These are phyloP conservation scores for Neurospora hispaniola DNA, from an alignment of 495 filamentous ascomycete species.

Conservation along the genomic window DNA sequence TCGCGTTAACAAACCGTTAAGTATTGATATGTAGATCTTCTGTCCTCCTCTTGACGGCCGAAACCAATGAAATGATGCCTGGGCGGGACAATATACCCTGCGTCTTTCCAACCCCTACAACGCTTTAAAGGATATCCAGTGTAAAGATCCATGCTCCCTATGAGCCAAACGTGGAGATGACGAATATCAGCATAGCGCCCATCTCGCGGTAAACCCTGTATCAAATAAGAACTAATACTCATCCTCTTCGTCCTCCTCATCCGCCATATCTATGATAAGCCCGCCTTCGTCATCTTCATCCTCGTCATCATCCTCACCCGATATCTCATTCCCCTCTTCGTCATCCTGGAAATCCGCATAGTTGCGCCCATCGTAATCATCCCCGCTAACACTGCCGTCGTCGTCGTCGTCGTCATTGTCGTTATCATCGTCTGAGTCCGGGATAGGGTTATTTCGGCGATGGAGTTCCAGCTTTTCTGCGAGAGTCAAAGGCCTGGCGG, in stretches of 20 bases:
- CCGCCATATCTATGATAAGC: neutral
- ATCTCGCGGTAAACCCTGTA: neutral
- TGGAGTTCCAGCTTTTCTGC: slow-evolving; percentile 11
- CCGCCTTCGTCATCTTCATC: neutral
- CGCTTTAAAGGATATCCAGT: neutral
- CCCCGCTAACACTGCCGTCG: slow-evolving; percentile 3
- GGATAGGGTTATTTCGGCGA: neutral
- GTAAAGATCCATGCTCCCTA: neutral
- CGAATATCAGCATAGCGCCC: neutral
- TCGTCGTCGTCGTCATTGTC: slow-evolving; percentile 1
- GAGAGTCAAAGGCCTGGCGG: slow-evolving; percentile 3
- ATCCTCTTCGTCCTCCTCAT: slow-evolving; percentile 1
- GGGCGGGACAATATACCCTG: neutral
- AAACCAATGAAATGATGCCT: neutral
- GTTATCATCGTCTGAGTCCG: slow-evolving; percentile 1
- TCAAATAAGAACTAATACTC: neutral
- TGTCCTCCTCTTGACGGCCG: no score
- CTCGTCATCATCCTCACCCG: neutral
- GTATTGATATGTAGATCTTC: no score
- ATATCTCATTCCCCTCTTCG: slow-evolving; percentile 6
- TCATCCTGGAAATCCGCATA: slow-evolving; percentile 15
- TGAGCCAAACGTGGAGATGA: neutral
- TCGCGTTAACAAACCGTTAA: no score
- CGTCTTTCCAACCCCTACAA: neutral
- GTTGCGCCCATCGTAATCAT: slow-evolving; percentile 10